Base-by-base conservation (phyloP, 768 basidiomycete species). In the Tricholoma saponaceum region DNA sequence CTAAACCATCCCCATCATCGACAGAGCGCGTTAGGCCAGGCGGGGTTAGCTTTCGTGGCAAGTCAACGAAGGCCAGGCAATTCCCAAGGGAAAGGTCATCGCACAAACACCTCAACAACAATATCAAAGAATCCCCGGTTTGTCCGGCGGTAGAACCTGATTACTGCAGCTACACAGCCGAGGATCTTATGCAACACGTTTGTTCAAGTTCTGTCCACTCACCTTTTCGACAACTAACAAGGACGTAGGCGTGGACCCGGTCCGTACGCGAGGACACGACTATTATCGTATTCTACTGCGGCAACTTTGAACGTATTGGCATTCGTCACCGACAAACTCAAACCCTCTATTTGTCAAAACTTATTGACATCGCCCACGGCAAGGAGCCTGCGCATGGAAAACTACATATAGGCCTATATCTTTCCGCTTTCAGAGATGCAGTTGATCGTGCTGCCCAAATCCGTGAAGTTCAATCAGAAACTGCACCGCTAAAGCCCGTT, bases 221-320 rank as follows among this genome's bases (percentile, higher is more conserved):
- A 37, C 14, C 5, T 37, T 37, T 1, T 37, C 13, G 35, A 37
- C 16, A n/a, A n/a, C n/a, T n/a, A n/a, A n/a, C n/a, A n/a, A n/a
- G n/a, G n/a, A n/a, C n/a, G n/a, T n/a, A n/a, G n/a, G n/a, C n/a
- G n/a, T n/a, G n/a, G n/a, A n/a, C n/a, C n/a, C n/a, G n/a, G n/a
- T n/a, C n/a, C n/a, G n/a, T n/a, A 37, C 14, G 35, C 7, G 13
- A 16, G 1, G 12, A 37, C 14, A 51, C 50, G 8, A 56, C 54
- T 1, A 23, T 64, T n/a, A 52, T 63, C 7, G 37, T 63, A 28
- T 56, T 63, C 13, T 23, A 55, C n/a, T 61, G 58, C 16, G 62
- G 62, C 1, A 55, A 58, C 39, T 61, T 37, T 35, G 57, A 63
- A 33, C 32, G 35, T 9, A 58, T 63, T 39, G 60, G 60, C 28